phyloP scores from a whole-genome alignment of 768 basidiomycete genomes.

The Boletus fagicola region DNA sequence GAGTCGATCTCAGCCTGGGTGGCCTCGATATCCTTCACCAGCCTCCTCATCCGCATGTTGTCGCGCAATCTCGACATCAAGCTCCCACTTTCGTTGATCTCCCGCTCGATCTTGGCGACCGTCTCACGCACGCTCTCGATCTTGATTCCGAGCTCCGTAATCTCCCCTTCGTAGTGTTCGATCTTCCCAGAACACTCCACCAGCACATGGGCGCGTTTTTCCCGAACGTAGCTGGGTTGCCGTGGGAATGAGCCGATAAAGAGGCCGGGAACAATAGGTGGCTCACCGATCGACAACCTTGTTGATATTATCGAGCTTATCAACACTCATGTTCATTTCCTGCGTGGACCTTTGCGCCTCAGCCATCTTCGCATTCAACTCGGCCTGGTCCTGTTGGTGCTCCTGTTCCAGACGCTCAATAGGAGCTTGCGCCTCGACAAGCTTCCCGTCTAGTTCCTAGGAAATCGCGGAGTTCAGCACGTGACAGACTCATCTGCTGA shows the following conservation, averaged over 20 bases:
- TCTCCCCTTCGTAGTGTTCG: slow-evolving; percentile 44
- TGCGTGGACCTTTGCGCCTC: slow-evolving; percentile 57
- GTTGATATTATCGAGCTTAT: slow-evolving; percentile 59
- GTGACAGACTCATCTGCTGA: neutral
- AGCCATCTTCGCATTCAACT: slow-evolving; percentile 45
- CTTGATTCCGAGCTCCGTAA: slow-evolving; percentile 40
- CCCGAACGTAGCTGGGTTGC: slow-evolving; percentile 65
- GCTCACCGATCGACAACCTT: slow-evolving; percentile 63
- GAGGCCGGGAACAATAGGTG: neutral
- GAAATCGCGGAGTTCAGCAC: neutral
- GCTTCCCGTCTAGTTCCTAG: slow-evolving; percentile 63
- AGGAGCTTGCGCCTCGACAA: slow-evolving; percentile 60
- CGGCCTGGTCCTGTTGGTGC: slow-evolving; percentile 47
- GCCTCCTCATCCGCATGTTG: slow-evolving; percentile 75
- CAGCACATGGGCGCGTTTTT: slow-evolving; percentile 59
- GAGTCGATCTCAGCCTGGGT: slow-evolving; percentile 70
- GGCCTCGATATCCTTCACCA: slow-evolving; percentile 61
- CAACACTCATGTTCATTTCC: slow-evolving; percentile 62
- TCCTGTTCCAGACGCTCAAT: slow-evolving; percentile 62
- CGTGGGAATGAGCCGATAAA: neutral
- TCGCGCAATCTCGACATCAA: slow-evolving; percentile 71
- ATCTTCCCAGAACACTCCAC: slow-evolving; percentile 59
- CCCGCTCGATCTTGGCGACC: slow-evolving; percentile 66
- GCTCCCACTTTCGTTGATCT: slow-evolving; percentile 75
- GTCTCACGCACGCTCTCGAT: slow-evolving; percentile 41